Percentiles rank a stretch among this genome's conserved stretches.
Conservation (phyloP, 805 yeast genomes). For the Metschnikowia lochheadii region DNA sequence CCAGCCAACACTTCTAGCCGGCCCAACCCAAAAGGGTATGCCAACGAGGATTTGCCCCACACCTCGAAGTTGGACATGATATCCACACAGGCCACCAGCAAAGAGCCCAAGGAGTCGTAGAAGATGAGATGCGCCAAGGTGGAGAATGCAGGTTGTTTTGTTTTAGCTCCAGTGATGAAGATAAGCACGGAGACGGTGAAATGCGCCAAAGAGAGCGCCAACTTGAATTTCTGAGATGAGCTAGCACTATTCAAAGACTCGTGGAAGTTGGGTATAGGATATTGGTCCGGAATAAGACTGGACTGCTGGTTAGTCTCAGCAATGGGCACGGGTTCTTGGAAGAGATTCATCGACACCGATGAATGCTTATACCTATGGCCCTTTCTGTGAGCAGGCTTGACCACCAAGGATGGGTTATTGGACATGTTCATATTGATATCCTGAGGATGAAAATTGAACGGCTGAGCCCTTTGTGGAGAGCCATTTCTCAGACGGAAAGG, state of each 20-base stretch:
- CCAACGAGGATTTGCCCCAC: conserved; percentile 79
- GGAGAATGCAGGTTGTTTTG: conserved; percentile 55
- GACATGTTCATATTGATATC: conserved; percentile 26
- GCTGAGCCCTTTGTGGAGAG: conserved; percentile 29
- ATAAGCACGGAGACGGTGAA: conserved; percentile 49
- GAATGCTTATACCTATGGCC: conserved; percentile 97
- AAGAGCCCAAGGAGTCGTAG: conserved; percentile 79
- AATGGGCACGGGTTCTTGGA: conserved; percentile 78
- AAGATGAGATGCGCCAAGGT: conserved; percentile 84
- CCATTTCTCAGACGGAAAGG: conserved; percentile 11
- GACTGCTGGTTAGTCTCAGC: conserved; percentile 49
- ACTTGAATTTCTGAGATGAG: conserved; percentile 51
- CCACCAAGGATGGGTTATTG: conserved; percentile 15
- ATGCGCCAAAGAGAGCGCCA: conserved; percentile 60
- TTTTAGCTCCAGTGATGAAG: conserved; percentile 56
- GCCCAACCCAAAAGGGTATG: conserved; percentile 91
- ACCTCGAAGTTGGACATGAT: conserved; percentile 88
- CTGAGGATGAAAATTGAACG: conserved; percentile 65
- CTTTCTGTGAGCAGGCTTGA: conserved; percentile 68
- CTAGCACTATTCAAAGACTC: conserved; percentile 64
- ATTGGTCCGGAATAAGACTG: conserved; percentile 53
- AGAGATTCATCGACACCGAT: conserved; percentile 91
- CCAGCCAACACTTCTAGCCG: conserved; percentile 84
- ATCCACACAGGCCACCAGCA: conserved; percentile 66
- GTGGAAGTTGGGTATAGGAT: conserved; percentile 65